A percentile compares a stretch with the other conserved stretches of the same genome.
Conservation (phyloP, 805 yeast species). For the Suhomyces prunicola region DNA sequence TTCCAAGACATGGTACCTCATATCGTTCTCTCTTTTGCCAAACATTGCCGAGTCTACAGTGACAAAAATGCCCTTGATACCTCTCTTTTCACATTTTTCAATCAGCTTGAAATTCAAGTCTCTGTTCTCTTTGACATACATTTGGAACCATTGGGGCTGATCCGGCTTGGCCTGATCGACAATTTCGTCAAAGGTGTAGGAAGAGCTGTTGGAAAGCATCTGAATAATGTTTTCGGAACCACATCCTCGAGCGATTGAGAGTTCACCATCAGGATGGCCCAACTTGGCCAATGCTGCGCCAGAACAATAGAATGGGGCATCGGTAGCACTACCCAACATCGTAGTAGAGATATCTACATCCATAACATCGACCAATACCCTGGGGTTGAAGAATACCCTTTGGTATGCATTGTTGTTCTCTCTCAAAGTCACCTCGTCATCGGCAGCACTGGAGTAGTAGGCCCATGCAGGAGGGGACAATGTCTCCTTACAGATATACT, state of each 20-base stretch:
- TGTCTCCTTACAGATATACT: slow-evolving; percentile 68
- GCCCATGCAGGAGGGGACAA: slow-evolving; percentile 84
- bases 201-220: slow-evolving; percentile 90
- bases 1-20: slow-evolving; percentile 29
- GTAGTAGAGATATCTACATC: slow-evolving; percentile 65
- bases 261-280: slow-evolving; percentile 93
- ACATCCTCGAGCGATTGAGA: slow-evolving; percentile 79
- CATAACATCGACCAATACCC: slow-evolving; percentile 76
- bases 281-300: slow-evolving; percentile 92
- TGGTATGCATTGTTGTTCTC: slow-evolving; percentile 91
- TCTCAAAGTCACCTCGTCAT: slow-evolving; percentile 86
- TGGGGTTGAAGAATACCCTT: slow-evolving; percentile 83
- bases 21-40: slow-evolving; percentile 53
- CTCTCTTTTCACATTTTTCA: slow-evolving; percentile 36
- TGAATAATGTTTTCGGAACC: slow-evolving; percentile 67
- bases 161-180: slow-evolving; percentile 61
- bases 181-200: slow-evolving; percentile 84
- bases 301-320: slow-evolving; percentile 81
- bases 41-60: slow-evolving; percentile 55
- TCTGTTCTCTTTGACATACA: slow-evolving; percentile 44
- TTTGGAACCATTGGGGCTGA: slow-evolving; percentile 48
- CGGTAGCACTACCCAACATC: slow-evolving; percentile 67
- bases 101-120: slow-evolving; percentile 27
- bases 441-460: slow-evolving; percentile 90
- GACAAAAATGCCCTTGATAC: slow-evolving; percentile 47